Evolutionary conservation across 805 yeast species (phyloP), one percentile per base, ranked within the genome.

Genomic region (Wickerhamiella spandovensis): DNA sequence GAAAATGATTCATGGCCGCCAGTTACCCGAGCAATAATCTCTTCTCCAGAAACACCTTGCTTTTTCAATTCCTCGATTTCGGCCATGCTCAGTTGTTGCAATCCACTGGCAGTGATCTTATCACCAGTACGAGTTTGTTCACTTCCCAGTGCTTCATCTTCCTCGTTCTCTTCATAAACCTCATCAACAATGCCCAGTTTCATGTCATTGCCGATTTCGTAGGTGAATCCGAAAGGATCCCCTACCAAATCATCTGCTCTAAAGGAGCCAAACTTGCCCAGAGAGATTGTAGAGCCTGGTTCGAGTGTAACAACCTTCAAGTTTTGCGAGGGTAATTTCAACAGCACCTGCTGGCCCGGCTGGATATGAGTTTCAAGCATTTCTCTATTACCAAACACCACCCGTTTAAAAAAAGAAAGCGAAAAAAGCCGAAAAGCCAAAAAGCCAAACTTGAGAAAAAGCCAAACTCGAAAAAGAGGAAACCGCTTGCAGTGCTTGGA

Each of bases 191-290:
- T 53, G 5, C 49, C 48, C 15, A 70, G 59, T 13, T 56, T 55
- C 43, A 59, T 60, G 52, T 76, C 79, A 43, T 79, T 85, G 25
- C 72, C 61, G 43, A 90, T 82, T 61, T 90, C 97, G 67, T 89
- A 92, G 0, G 95, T 78, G 57, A 85, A 90, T 1, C 97, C 98
- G 60, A 77, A 84, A 5, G 88, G 83, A 58, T 72, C 81, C 2
- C 96, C 97, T 41, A 90, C 64, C 12, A 90, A 74, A 48, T 77
- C 82, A 54, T 81, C 78, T 2, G 83, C 86, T 28, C 74, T 68
- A 63, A 92, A 92, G 0, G 82, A 72, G 18, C 99, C 99, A 66
- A 90, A 92, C 63, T 92, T 90, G 1, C 98, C 98, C 55, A 92
- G 72, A 50, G 79, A 77, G 18, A 92, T 74, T 10, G 75, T 63